Conservation (phyloP, 192 early-diverging fungal species). For the Ambispora gerdemannii region DNA sequence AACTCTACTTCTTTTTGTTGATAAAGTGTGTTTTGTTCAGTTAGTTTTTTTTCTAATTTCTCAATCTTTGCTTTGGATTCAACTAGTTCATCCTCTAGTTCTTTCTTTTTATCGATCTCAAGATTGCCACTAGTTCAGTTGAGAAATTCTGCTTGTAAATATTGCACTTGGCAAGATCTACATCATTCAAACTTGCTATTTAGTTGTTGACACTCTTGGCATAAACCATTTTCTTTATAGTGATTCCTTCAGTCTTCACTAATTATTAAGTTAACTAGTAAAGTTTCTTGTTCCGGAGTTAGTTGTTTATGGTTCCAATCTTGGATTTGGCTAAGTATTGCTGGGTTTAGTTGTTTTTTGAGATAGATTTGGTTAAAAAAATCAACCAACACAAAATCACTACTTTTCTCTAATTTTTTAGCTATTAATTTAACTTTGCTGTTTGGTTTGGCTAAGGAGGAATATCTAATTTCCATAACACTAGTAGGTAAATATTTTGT, state of each 20-base stretch:
- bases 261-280: neutral
- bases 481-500: slow-evolving; percentile 9
- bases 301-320: neutral
- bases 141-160: neutral
- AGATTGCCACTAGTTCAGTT: slow-evolving; percentile 7
- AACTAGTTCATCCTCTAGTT: too few species aligned
- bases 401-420: neutral
- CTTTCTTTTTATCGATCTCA: neutral
- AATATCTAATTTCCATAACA: neutral
- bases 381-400: neutral
- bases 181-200: neutral
- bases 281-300: neutral
- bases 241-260: neutral
- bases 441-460: neutral
- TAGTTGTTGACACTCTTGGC: neutral
- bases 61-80: too few species aligned
- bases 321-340: too few species aligned
- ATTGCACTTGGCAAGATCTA: neutral
- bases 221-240: neutral
- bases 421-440: neutral
- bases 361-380: neutral
- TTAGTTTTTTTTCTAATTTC: too few species aligned
- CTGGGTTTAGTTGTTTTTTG: too few species aligned
- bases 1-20: too few species aligned
- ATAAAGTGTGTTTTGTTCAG: too few species aligned